Percentiles rank a stretch among this genome's conserved stretches.
phyloP scores from a whole-genome alignment of 495 filamentous ascomycete genomes.

The Neurospora sp. region DNA sequence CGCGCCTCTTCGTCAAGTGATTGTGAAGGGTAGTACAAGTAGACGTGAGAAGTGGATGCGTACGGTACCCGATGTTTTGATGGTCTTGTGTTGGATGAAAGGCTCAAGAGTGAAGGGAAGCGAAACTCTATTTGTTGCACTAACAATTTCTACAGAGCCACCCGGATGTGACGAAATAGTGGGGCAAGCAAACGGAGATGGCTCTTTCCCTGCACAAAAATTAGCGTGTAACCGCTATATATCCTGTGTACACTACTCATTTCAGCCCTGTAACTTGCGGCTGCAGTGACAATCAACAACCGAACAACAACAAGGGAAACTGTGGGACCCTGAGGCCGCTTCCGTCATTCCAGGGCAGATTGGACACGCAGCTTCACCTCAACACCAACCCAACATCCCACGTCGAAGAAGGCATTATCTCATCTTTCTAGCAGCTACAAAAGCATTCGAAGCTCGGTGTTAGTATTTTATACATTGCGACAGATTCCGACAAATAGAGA shows the following conservation, averaged over 20 bases:
- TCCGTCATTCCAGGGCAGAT: background rate
- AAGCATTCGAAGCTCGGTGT: background rate
- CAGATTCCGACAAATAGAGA: background rate
- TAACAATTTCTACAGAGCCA: background rate
- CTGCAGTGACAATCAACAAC: background rate
- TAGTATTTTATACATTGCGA: background rate
- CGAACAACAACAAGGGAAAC: background rate
- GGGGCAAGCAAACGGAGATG: background rate
- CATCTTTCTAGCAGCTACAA: background rate
- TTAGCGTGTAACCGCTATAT: background rate
- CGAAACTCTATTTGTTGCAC: background rate
- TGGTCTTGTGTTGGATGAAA: background rate
- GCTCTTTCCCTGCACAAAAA: background rate
- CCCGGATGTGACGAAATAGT: background rate
- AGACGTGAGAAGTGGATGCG: background rate
- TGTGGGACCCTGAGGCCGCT: background rate
- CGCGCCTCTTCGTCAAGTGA: background rate
- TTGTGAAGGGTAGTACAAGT: background rate
- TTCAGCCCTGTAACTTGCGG: background rate
- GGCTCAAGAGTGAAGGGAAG: background rate
- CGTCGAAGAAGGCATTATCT: background rate
- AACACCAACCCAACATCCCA: background rate
- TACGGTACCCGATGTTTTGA: background rate
- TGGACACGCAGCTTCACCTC: background rate
- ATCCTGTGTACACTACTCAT: no score